These are phyloP conservation scores for Heliosperma pusillum DNA, from an alignment of 148 eudicot species.

Conservation along the genomic window DNA sequence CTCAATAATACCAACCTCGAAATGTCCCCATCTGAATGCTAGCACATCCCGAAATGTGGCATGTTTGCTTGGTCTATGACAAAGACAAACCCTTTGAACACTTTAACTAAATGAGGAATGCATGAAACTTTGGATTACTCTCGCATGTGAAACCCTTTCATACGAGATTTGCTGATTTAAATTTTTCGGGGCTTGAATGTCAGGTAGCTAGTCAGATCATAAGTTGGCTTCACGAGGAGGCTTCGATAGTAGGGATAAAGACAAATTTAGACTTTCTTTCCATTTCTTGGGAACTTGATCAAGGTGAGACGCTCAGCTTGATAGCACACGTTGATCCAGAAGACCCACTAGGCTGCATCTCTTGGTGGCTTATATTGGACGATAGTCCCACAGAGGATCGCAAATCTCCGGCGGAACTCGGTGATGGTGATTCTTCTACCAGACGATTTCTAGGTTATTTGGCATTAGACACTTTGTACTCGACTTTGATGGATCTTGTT, in stretches of 20 bases:
- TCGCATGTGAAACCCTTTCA: background rate
- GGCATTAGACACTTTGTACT: slow-evolving; percentile 58
- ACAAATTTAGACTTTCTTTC: slow-evolving; percentile 66
- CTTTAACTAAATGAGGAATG: background rate
- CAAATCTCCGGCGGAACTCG: slow-evolving; percentile 36
- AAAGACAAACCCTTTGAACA: background rate
- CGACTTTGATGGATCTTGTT: slow-evolving; percentile 78
- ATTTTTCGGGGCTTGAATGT: background rate
- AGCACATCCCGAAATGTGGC: background rate
- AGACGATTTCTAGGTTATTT: slow-evolving; percentile 68
- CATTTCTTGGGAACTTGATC: slow-evolving; percentile 72
- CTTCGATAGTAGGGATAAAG: slow-evolving; percentile 70
- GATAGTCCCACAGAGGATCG: slow-evolving; percentile 49
- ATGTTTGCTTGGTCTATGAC: background rate
- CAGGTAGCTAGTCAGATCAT: slow-evolving; percentile 85
- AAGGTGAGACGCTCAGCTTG: slow-evolving; percentile 70
- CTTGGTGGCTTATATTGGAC: slow-evolving; percentile 87
- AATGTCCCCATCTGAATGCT: no score
- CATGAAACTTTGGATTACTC: background rate
- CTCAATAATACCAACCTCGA: no score
- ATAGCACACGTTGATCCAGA: slow-evolving; percentile 87
- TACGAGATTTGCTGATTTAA: background rate
- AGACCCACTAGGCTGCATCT: slow-evolving; percentile 67
- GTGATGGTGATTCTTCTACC: slow-evolving; percentile 35
- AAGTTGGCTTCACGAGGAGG: slow-evolving; percentile 88